Base-by-base conservation (phyloP, 2,329 filamentous ascomycete species). In the Blastomyces emzantsi region DNA sequence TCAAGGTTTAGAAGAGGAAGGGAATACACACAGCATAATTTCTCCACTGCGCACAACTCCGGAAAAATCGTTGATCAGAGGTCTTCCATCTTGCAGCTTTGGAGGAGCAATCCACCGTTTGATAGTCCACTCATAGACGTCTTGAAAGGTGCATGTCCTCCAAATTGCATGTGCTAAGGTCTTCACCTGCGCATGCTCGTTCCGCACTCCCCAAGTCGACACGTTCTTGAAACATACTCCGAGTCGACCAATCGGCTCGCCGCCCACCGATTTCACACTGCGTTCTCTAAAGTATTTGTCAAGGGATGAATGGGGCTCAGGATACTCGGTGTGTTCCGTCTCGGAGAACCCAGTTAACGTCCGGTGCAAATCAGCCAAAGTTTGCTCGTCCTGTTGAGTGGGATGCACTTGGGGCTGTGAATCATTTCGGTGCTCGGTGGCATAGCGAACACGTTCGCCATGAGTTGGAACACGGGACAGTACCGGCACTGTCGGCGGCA, bases 61-160 rank as follows among this genome's bases (percentile, higher is more conserved):
- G 2, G 82, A 84, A 69, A 88, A 88, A 66, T 85, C 84, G 63
- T 85, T 78, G 64, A 89, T 83, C 2, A 89, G 72, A 8, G 77
- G 78, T 45, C 82, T 78, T 6, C 78, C 79, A 64, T 79, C 74
- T 45, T 78, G 74, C 15, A 78, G 76, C 43, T 77, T 74, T 17
- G 76, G 74, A 15, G 78, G 70, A 45, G 73, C 74, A 11, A 82
- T 51, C 62, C 76, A 77, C 0, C 81, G 81, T 54, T 84, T 71
- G 66, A 82, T 80, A 1, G 79, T 74, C 63, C 78, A 78, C 22
- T 90, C 72, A 22, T 89, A 78, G 33, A 79, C 79, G 74, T 89
- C 90, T 2, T 90, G 78, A 69, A 91, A 87, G 0, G 88, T 89
- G 69, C 92, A 89, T 0, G 88, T 90, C n/a, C 88, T 87, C 45